Conservation (phyloP, 1,139 yeast genomes). For the Geotrichum armillariae region DNA sequence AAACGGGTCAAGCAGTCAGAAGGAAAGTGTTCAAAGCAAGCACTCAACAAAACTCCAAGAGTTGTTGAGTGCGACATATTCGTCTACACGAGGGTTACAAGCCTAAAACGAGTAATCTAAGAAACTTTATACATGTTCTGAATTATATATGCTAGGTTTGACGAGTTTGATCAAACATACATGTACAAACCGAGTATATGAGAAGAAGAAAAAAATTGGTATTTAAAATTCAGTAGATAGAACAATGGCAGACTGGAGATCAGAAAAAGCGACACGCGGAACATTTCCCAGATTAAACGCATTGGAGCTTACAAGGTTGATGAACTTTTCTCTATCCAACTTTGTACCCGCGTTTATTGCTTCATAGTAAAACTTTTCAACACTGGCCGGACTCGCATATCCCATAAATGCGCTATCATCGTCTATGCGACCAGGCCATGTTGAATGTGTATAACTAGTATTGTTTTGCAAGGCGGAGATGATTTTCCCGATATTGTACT, state of each 20-base stretch:
- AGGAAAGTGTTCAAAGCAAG: too few species aligned
- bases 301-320: neutral
- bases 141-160: too few species aligned
- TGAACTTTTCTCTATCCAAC: constrained; percentile 15
- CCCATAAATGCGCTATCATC: constrained; percentile 16
- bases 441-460: constrained; percentile 3
- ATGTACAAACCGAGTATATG: too few species aligned
- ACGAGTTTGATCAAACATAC: too few species aligned
- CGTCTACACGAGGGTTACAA: too few species aligned
- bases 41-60: too few species aligned
- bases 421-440: constrained; percentile 12
- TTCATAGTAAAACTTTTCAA: constrained; percentile 7
- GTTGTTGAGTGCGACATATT: too few species aligned
- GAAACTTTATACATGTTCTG: too few species aligned
- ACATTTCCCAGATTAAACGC: constrained; percentile 3
- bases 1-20: too few species aligned
- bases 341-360: constrained; percentile 8
- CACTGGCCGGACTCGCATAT: constrained; percentile 11
- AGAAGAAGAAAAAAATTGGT: too few species aligned
- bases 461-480: neutral
- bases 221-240: constrained; percentile 10
- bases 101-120: too few species aligned
- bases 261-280: constrained; percentile 10
- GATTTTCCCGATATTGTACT: neutral
- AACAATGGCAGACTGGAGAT: constrained; percentile 13